phyloP scores from a whole-genome alignment of 805 yeast genomes.

The Ogataea nitratoaversa region DNA sequence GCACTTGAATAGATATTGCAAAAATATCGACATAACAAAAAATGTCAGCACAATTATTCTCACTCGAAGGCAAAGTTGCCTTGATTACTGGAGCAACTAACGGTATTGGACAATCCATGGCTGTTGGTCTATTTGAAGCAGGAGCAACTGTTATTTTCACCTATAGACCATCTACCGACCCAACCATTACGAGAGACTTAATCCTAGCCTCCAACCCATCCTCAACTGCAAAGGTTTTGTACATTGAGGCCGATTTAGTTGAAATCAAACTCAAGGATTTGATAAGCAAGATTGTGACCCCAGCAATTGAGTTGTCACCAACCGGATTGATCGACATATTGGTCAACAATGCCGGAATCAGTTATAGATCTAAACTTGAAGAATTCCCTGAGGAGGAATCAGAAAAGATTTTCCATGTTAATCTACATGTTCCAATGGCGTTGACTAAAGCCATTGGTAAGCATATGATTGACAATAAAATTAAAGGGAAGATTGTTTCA shows the following conservation, averaged over 20 bases:
- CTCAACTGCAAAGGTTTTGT: constrained; percentile 22
- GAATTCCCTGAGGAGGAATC: constrained; percentile 36
- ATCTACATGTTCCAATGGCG: constrained; percentile 34
- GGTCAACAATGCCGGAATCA: constrained; percentile 35
- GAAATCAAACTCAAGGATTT: constrained; percentile 26
- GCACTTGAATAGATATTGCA: background rate
- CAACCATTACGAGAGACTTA: constrained; percentile 26
- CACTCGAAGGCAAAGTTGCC: constrained; percentile 37
- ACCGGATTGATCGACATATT: constrained; percentile 30
- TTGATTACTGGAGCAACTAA: constrained; percentile 49
- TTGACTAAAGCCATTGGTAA: constrained; percentile 36
- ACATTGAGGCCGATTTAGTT: constrained; percentile 26
- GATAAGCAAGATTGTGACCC: constrained; percentile 26
- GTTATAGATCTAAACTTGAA: constrained; percentile 29
- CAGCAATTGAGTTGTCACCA: constrained; percentile 28
- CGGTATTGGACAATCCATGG: constrained; percentile 53
- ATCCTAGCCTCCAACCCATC: constrained; percentile 23
- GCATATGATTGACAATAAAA: constrained; percentile 30
- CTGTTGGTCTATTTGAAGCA: constrained; percentile 46
- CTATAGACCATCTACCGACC: constrained; percentile 31
- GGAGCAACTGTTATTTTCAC: constrained; percentile 39
- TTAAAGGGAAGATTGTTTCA: constrained; percentile 37
- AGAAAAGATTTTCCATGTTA: constrained; percentile 37
- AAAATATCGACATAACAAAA: background rate
- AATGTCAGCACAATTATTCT: constrained; percentile 24